These are phyloP conservation scores for Calonectria crousiana DNA, from an alignment of 2,329 filamentous ascomycete species.

Conservation along the genomic window DNA sequence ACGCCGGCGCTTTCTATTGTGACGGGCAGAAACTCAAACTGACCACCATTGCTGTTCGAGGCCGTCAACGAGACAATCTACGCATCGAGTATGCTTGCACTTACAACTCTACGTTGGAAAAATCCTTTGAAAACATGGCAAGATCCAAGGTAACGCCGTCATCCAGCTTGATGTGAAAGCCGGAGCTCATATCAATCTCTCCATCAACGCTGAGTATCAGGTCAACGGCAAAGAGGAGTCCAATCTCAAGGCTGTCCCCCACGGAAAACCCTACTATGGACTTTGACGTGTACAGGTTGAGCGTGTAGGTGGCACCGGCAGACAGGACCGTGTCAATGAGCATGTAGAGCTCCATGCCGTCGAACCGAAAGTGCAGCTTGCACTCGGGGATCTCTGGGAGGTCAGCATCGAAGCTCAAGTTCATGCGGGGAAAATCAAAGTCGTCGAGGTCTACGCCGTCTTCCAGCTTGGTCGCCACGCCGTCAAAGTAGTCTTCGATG, in stretches of 20 bases:
- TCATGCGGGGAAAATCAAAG: constrained; percentile 23
- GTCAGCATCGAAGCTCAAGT: constrained; percentile 25
- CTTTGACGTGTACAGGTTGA: constrained; percentile 29
- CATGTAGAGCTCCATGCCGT: constrained; percentile 32
- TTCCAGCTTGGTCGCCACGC: background rate
- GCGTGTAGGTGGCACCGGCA: constrained; percentile 23
- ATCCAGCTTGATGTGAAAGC: constrained; percentile 67
- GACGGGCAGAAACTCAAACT: constrained; percentile 69
- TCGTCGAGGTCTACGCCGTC: constrained; percentile 28
- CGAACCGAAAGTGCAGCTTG: constrained; percentile 26
- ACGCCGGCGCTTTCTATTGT: constrained; percentile 57
- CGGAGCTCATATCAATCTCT: constrained; percentile 63
- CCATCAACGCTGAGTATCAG: constrained; percentile 62
- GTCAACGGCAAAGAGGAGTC: constrained; percentile 62
- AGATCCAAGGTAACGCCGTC: constrained; percentile 62
- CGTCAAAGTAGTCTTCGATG: constrained; percentile 19
- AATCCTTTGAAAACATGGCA: constrained; percentile 61
- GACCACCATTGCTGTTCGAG: constrained; percentile 59
- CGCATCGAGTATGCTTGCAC: constrained; percentile 36
- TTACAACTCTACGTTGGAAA: constrained; percentile 63
- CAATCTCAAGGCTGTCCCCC: constrained; percentile 55
- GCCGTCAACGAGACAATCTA: background rate
- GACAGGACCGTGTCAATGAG: constrained; percentile 28
- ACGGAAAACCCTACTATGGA: constrained; percentile 34
- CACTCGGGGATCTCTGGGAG: constrained; percentile 27